Percentiles rank a stretch among this genome's conserved stretches.
phyloP scores from a whole-genome alignment of 768 basidiomycete genomes.

The Termitomyces sp. region DNA sequence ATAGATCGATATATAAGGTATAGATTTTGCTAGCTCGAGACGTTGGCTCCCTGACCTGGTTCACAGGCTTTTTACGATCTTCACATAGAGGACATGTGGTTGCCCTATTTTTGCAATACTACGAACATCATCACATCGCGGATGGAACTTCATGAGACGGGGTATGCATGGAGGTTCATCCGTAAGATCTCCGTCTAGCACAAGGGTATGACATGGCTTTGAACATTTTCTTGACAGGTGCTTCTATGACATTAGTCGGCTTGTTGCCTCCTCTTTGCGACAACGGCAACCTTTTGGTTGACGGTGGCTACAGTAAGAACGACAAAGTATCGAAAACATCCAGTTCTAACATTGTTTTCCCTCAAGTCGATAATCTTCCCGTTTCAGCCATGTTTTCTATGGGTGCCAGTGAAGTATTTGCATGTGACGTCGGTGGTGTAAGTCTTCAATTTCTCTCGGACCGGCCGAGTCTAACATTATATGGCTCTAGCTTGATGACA shows the following conservation, averaged over 20 bases:
- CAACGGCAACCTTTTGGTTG: constrained; percentile 88
- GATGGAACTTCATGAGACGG: constrained; percentile 97
- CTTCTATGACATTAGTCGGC: constrained; percentile 97
- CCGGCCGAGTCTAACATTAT: not conserved
- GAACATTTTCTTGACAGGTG: constrained; percentile 44
- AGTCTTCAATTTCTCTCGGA: constrained; percentile 20
- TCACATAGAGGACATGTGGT: constrained; percentile 98
- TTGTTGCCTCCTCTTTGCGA: constrained; percentile 93
- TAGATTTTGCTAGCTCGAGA: not conserved
- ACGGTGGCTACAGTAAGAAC: constrained; percentile 79
- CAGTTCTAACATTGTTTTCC: not conserved
- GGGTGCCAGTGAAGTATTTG: constrained; percentile 89
- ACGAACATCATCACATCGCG: constrained; percentile 94
- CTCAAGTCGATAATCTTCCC: constrained; percentile 82
- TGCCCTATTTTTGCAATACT: constrained; percentile 97
- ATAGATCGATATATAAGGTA: constrained; percentile 91
- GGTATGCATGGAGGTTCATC: constrained; percentile 97
- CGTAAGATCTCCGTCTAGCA: constrained; percentile 39
- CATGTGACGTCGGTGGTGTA: constrained; percentile 89
- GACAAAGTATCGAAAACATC: not conserved
- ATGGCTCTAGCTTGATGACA: constrained; percentile 75
- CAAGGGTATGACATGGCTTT: constrained; percentile 1
- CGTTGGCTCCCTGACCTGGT: not conserved
- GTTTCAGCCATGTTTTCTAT: constrained; percentile 89
- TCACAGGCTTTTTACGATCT: constrained; percentile 84